Evolutionary conservation across 768 basidiomycete genomes (phyloP).

Genomic region (Trichaptum fuscoviolaceum): DNA sequence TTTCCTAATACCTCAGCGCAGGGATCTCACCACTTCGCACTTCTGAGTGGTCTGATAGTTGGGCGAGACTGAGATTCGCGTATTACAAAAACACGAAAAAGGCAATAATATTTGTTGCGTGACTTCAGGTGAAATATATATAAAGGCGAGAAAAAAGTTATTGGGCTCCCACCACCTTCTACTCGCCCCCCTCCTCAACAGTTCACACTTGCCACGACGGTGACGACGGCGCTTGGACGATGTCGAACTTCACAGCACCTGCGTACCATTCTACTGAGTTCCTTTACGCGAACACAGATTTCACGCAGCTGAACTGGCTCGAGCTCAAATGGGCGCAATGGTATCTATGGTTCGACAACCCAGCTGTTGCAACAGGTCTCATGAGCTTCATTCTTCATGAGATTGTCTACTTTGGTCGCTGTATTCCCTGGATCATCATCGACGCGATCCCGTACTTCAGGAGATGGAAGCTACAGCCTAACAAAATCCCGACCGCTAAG

Average conservation of each 20-base stretch:
- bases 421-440: conserved; percentile 92
- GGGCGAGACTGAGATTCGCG: no score
- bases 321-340: conserved; percentile 82
- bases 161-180: neutral
- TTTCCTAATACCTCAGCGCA: neutral
- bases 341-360: conserved; percentile 86
- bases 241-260: conserved; percentile 29
- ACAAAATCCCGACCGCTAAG: conserved; percentile 68
- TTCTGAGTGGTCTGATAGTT: neutral
- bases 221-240: neutral
- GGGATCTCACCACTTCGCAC: neutral
- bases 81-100: neutral
- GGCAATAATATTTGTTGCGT: neutral
- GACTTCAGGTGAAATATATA: neutral
- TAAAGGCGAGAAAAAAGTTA: neutral
- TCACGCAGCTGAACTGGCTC: conserved; percentile 56
- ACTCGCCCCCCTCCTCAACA: neutral
- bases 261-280: conserved; percentile 27
- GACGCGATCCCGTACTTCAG: conserved; percentile 92
- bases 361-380: conserved; percentile 87
- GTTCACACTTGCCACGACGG: neutral
- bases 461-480: conserved; percentile 89
- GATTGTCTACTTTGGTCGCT: conserved; percentile 94
- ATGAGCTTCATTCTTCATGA: conserved; percentile 93
- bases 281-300: conserved; percentile 56